A percentile compares a stretch with the other conserved stretches of the same genome.
These are phyloP conservation scores for Cornus florida DNA, from an alignment of 148 eudicot genomes.

Conservation along the genomic window DNA sequence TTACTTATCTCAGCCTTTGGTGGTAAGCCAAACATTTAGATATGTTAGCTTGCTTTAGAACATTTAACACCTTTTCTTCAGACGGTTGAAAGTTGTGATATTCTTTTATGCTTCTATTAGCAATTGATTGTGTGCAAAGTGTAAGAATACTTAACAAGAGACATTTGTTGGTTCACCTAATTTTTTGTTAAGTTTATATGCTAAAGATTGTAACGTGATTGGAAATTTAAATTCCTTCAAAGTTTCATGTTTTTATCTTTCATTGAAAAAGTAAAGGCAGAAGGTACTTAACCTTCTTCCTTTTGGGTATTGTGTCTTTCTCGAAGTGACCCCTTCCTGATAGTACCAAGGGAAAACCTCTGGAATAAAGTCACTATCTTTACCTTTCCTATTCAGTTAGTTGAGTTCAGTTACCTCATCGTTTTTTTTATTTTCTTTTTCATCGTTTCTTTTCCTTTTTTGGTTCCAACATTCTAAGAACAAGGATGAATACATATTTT, in stretches of 20 bases:
- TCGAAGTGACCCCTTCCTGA: neutral
- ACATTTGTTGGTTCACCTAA: neutral
- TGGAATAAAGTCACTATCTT: neutral
- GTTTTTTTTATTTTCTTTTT: neutral
- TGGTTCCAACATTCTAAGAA: neutral
- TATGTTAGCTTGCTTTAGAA: neutral
- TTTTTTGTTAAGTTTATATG: neutral
- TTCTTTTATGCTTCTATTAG: neutral
- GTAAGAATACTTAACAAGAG: neutral
- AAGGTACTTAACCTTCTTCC: neutral
- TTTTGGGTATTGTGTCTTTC: neutral
- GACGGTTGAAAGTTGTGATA: conserved; percentile 1
- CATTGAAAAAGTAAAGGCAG: neutral
- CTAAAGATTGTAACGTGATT: neutral
- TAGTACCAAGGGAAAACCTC: neutral
- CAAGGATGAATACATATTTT: neutral
- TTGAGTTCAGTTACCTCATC: neutral
- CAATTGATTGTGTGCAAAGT: neutral
- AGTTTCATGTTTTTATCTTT: neutral
- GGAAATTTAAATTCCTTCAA: neutral
- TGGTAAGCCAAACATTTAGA: conserved; percentile 43
- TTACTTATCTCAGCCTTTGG: conserved; percentile 85
- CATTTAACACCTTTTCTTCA: neutral
- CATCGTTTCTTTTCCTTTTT: neutral
- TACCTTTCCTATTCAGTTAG: neutral